Base-by-base conservation (phyloP, 2,329 filamentous ascomycete species). In the Alternaria novae-zelandiae region DNA sequence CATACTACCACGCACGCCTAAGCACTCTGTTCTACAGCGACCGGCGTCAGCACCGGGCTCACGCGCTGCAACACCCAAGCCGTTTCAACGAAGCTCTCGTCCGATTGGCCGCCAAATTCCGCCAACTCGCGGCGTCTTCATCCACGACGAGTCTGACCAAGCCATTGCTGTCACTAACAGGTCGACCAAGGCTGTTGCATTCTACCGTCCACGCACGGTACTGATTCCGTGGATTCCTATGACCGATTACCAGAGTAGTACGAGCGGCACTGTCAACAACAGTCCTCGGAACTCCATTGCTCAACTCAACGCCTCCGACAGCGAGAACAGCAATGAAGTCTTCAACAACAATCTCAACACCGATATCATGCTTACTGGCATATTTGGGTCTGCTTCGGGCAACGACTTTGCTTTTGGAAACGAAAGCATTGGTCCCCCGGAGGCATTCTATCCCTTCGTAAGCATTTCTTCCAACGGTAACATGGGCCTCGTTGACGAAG, bases 291-390 rank as follows among this genome's bases (percentile, higher is more conserved):
- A 74, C 28, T 78, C 76, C n/a, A 70, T 79, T 58, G 73, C 73
- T 8, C 75, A 76, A 17, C 64, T 79, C 56, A 76, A 78, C 51
- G 73, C 71, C 20, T 80, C 79, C 6, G 79, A 82, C 49, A 81
- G 79, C 58, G 80, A 82, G 64, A 70, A 76, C 26, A 77, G 74
- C 65, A 77, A 78, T 56, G 78, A 76, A 53, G 66, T 76, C 26
- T 70, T 78, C 66, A 77, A 71, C 45, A 77, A 76, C 41, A 67
- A 72, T 25, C 63, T 73, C 36, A 68, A 66, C 17, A 89, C 89
- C 59, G 91, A 93, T 63, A 86, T 94, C 68, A 94, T 94, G 91
- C 89, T 94, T 82, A 90, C 90, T 53, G 90, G 89, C 70, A 89
- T 93, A 81, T 86, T 89, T 58, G 78, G 79, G 12, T 73, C 74